Base-by-base conservation (phyloP, 1,284 basidiomycete genomes). In the Cryptococcus neoformans region DNA sequence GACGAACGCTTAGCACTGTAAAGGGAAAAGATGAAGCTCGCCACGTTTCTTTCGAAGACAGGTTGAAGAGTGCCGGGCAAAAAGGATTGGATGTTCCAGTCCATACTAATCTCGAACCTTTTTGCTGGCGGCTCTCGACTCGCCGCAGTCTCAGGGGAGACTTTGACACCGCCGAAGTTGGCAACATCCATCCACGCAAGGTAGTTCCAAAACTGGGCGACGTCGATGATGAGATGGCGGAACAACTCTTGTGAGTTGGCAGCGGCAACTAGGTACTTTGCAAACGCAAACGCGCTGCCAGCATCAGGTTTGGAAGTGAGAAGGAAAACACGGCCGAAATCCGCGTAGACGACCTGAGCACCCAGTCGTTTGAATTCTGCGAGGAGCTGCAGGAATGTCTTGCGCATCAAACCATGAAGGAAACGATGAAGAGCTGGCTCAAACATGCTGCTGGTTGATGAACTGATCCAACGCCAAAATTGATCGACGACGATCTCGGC, bases 401-500 rank as follows among this genome's bases (percentile, higher is more conserved):
- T 99, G 62, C 90, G 87, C 96, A 99, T 99, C 52, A 99, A 83
- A 8, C 93, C 90, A 64, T 94, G 89, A 11, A 99, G 80, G 79
- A 99, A 99, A 0, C 89, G 86, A 73, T 98, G 92, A 6, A 99
- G 82, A 52, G 92, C 89, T 1, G 94, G 88, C 73, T 99, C 96
- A 71, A 92, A 96, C 81, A 99, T 85, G 58, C 87, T 84, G 37
- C 93, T 90, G 3, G 86, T 82, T 49, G 83, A 85, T 2, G 90
- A 93, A 68, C 87, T 90, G 61, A 96, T 84, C 96, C 96, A 99
- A 37, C 96, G 83, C 93, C 94, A 98, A 79, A 99, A 98, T 75
- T 98, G 93, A 71, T 95, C 91, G 39, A 83, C 77, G 17, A 83
- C 78, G 36, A 83, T 66, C 53, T 81, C 74, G 9, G 79, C 72